Evolutionary conservation across 2,329 filamentous ascomycete species (phyloP).

Genomic region (Thermothelomyces thermophilus): DNA sequence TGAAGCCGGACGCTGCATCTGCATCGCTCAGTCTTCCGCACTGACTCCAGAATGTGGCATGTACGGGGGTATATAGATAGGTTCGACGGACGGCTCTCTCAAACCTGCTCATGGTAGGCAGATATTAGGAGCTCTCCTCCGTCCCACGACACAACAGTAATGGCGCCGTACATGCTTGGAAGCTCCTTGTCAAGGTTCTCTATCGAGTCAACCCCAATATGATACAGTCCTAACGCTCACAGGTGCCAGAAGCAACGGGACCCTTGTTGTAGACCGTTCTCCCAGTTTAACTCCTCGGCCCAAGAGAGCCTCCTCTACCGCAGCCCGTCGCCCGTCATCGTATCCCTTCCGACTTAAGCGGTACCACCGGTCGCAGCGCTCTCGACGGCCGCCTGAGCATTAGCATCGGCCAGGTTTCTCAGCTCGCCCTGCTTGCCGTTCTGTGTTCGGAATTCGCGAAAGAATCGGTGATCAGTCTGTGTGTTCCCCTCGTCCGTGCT

Average conservation of each 20-base stretch:
- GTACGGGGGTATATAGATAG: too few species aligned
- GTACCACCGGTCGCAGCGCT: conserved; percentile 25
- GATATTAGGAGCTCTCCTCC: too few species aligned
- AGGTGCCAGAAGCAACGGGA: conserved; percentile 9
- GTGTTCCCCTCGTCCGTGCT: background rate
- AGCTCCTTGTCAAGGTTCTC: conserved; percentile 5
- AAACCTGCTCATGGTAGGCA: too few species aligned
- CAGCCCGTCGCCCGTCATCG: background rate
- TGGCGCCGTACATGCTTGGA: too few species aligned
- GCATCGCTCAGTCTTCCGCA: too few species aligned
- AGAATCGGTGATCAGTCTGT: conserved; percentile 22
- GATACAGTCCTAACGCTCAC: conserved; percentile 15
- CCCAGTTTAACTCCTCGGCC: background rate
- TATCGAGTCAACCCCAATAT: conserved; percentile 17
- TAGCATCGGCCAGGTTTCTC: conserved; percentile 61
- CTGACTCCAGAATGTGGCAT: too few species aligned
- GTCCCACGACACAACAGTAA: too few species aligned
- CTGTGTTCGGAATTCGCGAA: conserved; percentile 47
- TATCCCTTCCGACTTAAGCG: conserved; percentile 1
- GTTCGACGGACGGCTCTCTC: too few species aligned
- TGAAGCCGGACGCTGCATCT: too few species aligned
- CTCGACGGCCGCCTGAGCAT: conserved; percentile 34
- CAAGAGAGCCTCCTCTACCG: background rate
- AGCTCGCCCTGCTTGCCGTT: conserved; percentile 91
- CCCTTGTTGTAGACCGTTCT: background rate